Base-by-base conservation (phyloP, 2,329 filamentous ascomycete species). In the Aspergillus fumigatus region DNA sequence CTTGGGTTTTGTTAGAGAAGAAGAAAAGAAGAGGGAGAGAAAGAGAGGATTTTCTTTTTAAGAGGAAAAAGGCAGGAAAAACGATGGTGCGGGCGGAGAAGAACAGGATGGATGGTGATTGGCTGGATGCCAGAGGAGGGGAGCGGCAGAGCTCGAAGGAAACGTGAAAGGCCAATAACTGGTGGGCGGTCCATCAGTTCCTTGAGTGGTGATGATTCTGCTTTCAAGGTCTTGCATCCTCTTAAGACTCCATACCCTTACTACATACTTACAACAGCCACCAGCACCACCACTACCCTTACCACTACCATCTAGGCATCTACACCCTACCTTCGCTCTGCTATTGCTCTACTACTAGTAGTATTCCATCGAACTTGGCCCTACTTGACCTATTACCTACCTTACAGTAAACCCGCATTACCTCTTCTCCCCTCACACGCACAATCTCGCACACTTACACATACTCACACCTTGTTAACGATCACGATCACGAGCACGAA, bases 1-100 rank as follows among this genome's bases (percentile, higher is more conserved):
- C 85, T 83, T 81, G 77, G 69, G 74, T 73, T 74, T 75, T 76
- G 68, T 67, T 66, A 70, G 71, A 71, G 71, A 71, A 74, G 74
- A 72, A 70, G 69, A 70, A 64, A 60, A 57, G 58, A 67, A 64
- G 59, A 57, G 51, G 45, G 54, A 49, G 52, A 61, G 53, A 58
- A 54, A 54, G 56, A 59, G 55, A 60, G 55, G 51, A 57, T 49
- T 48, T 38, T 29, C 23, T 47, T 29, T 27, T 47, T 63, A 60
- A 47, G 51, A 54, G 58, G 58, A 62, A 65, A 56, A 59, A 50
- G 60, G 53, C 41, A 60, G 66, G 64, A 67, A 66, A 70, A 75
- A 70, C 63, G 63, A 67, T 63, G 66, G 64, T 66, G 69, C 66
- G 64, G 63, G 58, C 56, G 62, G 63, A 43, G 38, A 51, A 61